Evolutionary conservation across 768 basidiomycete species (phyloP).

Genomic region (Boletus tomentosulus): DNA sequence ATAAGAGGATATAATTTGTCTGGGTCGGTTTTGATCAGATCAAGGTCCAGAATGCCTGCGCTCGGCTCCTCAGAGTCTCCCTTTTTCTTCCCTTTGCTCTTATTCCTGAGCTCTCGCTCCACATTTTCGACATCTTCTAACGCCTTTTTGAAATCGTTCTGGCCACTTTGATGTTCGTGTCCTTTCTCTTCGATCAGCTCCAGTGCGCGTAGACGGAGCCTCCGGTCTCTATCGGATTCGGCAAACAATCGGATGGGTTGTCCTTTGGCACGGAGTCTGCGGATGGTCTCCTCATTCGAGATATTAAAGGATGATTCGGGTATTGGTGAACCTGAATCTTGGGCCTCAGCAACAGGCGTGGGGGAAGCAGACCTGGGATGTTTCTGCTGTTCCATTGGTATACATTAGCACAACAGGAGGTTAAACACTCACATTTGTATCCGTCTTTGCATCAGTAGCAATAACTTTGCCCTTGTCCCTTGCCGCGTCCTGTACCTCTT

Average conservation of each 20-base stretch:
- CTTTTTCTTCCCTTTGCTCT: conserved; percentile 57
- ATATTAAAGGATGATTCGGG: conserved; percentile 66
- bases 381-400: conserved; percentile 45
- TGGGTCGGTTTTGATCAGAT: conserved; percentile 82
- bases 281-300: conserved; percentile 87
- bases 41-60: conserved; percentile 69
- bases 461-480: conserved; percentile 10
- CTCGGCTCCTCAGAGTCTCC: conserved; percentile 47
- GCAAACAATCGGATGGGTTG: conserved; percentile 95
- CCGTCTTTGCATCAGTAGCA: conserved; percentile 19
- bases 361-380: conserved; percentile 39
- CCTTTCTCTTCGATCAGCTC: conserved; percentile 94
- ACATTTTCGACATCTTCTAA: conserved; percentile 83
- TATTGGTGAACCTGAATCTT: conserved; percentile 38
- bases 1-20: conserved; percentile 96
- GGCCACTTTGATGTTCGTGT: conserved; percentile 72
- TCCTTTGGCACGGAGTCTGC: conserved; percentile 83
- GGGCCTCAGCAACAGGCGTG: conserved; percentile 32
- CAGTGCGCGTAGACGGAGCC: conserved; percentile 84
- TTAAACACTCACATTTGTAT: conserved; percentile 42
- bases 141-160: conserved; percentile 93
- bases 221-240: conserved; percentile 91
- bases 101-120: conserved; percentile 61
- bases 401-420: conserved; percentile 30
- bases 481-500: conserved; percentile 29